A percentile compares a stretch with the other conserved stretches of the same genome.
Evolutionary conservation across 306 rosid species (phyloP).

Genomic region (Cyclanthera cordifolia): DNA sequence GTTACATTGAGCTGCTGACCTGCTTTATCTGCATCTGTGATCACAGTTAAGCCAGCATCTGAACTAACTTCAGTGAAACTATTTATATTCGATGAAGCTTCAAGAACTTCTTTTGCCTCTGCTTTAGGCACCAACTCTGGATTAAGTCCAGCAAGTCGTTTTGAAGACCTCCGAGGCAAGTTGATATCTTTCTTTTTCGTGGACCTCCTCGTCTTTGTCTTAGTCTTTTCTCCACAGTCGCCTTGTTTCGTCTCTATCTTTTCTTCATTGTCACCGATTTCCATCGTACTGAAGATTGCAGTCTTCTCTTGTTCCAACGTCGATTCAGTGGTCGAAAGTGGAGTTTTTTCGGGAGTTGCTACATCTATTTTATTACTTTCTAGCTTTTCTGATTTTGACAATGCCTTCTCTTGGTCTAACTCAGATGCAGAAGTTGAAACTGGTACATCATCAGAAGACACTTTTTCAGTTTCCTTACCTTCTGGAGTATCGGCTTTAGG

Average conservation of each 20-base stretch:
- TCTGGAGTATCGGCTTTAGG: conserved; percentile 16
- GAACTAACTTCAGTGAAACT: conserved; percentile 22
- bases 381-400: conserved; percentile 16
- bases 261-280: conserved; percentile 8
- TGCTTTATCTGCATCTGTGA: conserved; percentile 16
- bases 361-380: not conserved
- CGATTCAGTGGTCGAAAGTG: conserved; percentile 9
- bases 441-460: conserved; percentile 18
- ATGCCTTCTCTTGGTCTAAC: not conserved
- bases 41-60: conserved; percentile 20
- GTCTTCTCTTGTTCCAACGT: not conserved
- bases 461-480: conserved; percentile 1
- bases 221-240: conserved; percentile 10
- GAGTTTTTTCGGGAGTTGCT: conserved; percentile 16
- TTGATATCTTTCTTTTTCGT: conserved; percentile 26
- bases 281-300: not conserved
- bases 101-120: conserved; percentile 25
- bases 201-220: conserved; percentile 22
- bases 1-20: conserved; percentile 16
- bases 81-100: conserved; percentile 31
- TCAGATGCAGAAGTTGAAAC: conserved; percentile 14
- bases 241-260: not conserved
- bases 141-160: conserved; percentile 55
- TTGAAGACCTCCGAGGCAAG: conserved; percentile 46
- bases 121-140: conserved; percentile 31